A percentile compares a stretch with the other conserved stretches of the same genome.
These are phyloP conservation scores for Sarocladiaceae sp. DNA, from an alignment of 2,329 filamentous ascomycete species.

Conservation along the genomic window DNA sequence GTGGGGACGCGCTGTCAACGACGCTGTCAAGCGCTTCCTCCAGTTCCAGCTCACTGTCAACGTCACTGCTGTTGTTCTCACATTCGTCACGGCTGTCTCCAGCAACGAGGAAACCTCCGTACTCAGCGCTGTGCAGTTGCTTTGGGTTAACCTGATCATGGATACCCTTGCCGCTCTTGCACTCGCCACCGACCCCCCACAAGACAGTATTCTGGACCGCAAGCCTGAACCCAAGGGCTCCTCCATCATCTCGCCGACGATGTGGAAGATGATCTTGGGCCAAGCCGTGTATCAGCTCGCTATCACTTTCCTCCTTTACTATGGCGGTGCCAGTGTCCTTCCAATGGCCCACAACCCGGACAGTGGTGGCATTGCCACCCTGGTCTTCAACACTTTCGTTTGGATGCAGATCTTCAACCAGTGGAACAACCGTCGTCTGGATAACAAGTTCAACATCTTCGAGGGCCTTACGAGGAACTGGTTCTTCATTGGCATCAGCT, in stretches of 20 bases:
- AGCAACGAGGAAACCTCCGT: slow-evolving; percentile 67
- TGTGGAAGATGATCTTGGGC: slow-evolving; percentile 99
- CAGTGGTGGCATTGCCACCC: slow-evolving; percentile 58
- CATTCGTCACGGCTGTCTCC: slow-evolving; percentile 81
- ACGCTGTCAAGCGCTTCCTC: slow-evolving; percentile 72
- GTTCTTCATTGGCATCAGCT: slow-evolving; percentile 85
- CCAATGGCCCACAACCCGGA: slow-evolving; percentile 47
- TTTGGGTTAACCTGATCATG: slow-evolving; percentile 98
- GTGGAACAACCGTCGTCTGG: slow-evolving; percentile 91
- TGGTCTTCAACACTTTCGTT: slow-evolving; percentile 97
- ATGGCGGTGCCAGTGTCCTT: slow-evolving; percentile 48
- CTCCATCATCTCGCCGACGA: slow-evolving; percentile 74
- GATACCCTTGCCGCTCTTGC: slow-evolving; percentile 89
- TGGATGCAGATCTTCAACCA: slow-evolving; percentile 99
- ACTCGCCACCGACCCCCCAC: slow-evolving; percentile 85
- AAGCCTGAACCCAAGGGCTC: slow-evolving; percentile 59
- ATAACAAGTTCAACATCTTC: slow-evolving; percentile 95
- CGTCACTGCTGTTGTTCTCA: slow-evolving; percentile 82
- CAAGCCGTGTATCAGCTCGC: slow-evolving; percentile 87
- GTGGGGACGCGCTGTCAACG: slow-evolving; percentile 75
- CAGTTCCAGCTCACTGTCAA: slow-evolving; percentile 84
- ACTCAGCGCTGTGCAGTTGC: slow-evolving; percentile 81
- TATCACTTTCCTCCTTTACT: slow-evolving; percentile 77
- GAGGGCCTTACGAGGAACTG: slow-evolving; percentile 80
- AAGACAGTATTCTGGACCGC: slow-evolving; percentile 72